These are phyloP conservation scores for Fusarium luffae DNA, from an alignment of 2,329 filamentous ascomycete species.

Conservation along the genomic window DNA sequence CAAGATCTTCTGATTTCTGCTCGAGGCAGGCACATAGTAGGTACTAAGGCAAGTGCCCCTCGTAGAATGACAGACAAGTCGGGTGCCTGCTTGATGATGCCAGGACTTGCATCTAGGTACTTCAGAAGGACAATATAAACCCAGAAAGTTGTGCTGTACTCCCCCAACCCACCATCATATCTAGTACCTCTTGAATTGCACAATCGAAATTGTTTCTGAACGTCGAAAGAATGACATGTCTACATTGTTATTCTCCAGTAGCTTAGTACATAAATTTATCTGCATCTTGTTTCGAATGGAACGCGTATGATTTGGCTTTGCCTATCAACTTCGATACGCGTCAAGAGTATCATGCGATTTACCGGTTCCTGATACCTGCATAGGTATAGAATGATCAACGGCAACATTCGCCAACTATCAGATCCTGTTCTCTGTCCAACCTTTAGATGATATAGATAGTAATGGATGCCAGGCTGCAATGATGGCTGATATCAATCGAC, in stretches of 20 bases:
- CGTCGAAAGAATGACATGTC: not conserved
- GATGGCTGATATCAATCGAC: not conserved
- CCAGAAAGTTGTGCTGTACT: not conserved
- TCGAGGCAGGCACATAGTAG: not conserved
- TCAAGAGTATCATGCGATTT: conserved; percentile 27
- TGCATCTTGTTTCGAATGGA: not conserved
- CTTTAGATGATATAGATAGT: not conserved
- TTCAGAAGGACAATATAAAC: not conserved
- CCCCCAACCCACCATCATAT: too few species aligned
- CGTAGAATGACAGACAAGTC: too few species aligned
- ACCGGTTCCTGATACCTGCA: conserved; percentile 15
- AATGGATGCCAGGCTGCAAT: conserved; percentile 4
- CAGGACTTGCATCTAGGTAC: too few species aligned
- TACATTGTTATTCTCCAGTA: not conserved
- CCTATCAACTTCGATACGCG: not conserved
- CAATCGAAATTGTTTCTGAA: not conserved
- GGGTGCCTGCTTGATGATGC: too few species aligned
- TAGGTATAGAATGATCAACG: conserved; percentile 13
- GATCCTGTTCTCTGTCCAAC: conserved; percentile 9
- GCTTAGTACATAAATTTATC: not conserved
- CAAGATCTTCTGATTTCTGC: conserved; percentile 37
- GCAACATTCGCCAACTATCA: conserved; percentile 8
- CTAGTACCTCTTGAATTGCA: not conserved
- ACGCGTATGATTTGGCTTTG: not conserved
- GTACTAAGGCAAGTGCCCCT: too few species aligned